Percentiles rank a stretch among this genome's conserved stretches.
Conservation (phyloP, 2,329 filamentous ascomycete species). For the Pyrenochaeta sp. region DNA sequence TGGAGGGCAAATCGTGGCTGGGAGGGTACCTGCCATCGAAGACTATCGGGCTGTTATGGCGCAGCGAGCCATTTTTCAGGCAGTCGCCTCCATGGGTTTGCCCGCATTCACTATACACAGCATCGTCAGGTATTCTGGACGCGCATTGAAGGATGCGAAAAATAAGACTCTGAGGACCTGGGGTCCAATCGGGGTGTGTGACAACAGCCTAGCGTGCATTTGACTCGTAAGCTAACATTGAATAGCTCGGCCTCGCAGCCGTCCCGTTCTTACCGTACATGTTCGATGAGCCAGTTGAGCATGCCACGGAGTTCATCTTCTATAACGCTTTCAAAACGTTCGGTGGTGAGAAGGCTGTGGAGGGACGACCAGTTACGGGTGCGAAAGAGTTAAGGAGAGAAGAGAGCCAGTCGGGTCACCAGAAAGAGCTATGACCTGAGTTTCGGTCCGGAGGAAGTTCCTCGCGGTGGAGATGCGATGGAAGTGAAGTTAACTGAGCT, state of each 20-base stretch:
- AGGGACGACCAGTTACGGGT: slow-evolving; percentile 49
- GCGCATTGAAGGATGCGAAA: slow-evolving; percentile 83
- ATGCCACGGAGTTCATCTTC: slow-evolving; percentile 89
- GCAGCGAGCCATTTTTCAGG: slow-evolving; percentile 90
- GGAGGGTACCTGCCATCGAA: slow-evolving; percentile 75
- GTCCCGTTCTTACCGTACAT: slow-evolving; percentile 85
- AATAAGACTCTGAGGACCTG: slow-evolving; percentile 80
- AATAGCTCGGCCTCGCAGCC: slow-evolving; percentile 65
- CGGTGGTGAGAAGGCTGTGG: slow-evolving; percentile 70
- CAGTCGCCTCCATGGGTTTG: slow-evolving; percentile 89
- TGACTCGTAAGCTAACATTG: slow-evolving; percentile 10
- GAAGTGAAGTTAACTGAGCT: neutral
- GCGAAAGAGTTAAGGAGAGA: slow-evolving; percentile 47
- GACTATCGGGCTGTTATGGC: slow-evolving; percentile 92
- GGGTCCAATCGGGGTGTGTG: slow-evolving; percentile 86
- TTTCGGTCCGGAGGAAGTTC: neutral
- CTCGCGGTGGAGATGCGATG: neutral
- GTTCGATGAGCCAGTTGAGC: slow-evolving; percentile 92
- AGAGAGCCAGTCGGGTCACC: slow-evolving; percentile 43
- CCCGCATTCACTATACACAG: slow-evolving; percentile 94
- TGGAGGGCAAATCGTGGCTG: slow-evolving; percentile 41
- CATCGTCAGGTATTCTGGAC: slow-evolving; percentile 87
- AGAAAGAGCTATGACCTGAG: slow-evolving; percentile 50
- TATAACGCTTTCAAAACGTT: slow-evolving; percentile 79
- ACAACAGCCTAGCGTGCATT: neutral